Conservation (phyloP, 2,329 filamentous ascomycete species). For the Colletotrichum cereale region DNA sequence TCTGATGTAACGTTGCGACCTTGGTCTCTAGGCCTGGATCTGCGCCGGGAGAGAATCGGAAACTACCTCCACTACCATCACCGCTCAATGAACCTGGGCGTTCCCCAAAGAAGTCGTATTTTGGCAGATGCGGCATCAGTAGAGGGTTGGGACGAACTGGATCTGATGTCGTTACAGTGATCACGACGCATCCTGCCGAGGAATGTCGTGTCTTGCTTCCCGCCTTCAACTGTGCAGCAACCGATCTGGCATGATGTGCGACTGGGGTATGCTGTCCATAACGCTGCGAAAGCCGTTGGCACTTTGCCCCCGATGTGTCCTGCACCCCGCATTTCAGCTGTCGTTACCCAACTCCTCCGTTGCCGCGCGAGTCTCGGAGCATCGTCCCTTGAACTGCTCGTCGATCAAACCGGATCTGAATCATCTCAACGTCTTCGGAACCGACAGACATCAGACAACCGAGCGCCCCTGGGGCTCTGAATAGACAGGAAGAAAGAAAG, state of each 20-base stretch:
- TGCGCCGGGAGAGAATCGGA: not conserved
- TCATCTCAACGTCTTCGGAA: conserved; percentile 37
- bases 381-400: conserved; percentile 24
- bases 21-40: not conserved
- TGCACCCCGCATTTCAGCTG: conserved; percentile 33
- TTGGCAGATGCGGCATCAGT: conserved; percentile 18
- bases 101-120: not conserved
- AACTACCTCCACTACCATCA: not conserved
- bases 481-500: not conserved
- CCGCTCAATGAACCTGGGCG: not conserved
- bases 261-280: conserved; percentile 10
- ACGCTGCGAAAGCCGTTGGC: not conserved
- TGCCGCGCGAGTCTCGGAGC: conserved; percentile 18
- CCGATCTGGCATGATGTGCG: conserved; percentile 39
- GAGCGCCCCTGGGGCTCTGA: conserved; percentile 22
- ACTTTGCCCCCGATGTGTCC: conserved; percentile 10
- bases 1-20: not conserved
- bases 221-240: conserved; percentile 30
- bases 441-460: conserved; percentile 38
- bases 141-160: conserved; percentile 37
- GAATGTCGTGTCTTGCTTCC: conserved; percentile 6
- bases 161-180: conserved; percentile 21
- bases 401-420: conserved; percentile 39
- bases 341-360: conserved; percentile 11
- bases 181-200: not conserved